A percentile compares a stretch with the other conserved stretches of the same genome.
Conservation (phyloP, 768 basidiomycete genomes). For the Trametes villosa region DNA sequence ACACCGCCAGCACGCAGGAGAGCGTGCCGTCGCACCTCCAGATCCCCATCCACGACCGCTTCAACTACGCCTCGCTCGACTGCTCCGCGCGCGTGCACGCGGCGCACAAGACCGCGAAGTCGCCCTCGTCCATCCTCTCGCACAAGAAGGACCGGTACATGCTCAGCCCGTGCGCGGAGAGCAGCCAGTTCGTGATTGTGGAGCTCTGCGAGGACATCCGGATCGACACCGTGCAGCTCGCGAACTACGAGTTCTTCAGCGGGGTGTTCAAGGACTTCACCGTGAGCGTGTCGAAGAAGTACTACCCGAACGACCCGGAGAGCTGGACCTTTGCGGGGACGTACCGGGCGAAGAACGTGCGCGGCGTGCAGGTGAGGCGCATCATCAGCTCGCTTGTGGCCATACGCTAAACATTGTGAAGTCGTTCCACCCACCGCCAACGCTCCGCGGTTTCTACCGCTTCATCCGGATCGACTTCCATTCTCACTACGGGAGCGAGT, state of each 20-base stretch:
- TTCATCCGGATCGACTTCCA: slow-evolving; percentile 94
- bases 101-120: slow-evolving; percentile 81
- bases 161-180: slow-evolving; percentile 85
- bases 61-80: slow-evolving; percentile 93
- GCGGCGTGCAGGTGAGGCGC: slow-evolving; percentile 82
- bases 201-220: slow-evolving; percentile 98
- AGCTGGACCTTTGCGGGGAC: slow-evolving; percentile 73
- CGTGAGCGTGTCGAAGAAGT: slow-evolving; percentile 68
- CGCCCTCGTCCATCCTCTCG: slow-evolving; percentile 80
- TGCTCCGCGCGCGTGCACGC: slow-evolving; percentile 93
- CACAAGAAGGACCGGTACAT: slow-evolving; percentile 94
- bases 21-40: slow-evolving; percentile 62
- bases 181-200: slow-evolving; percentile 80
- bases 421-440: slow-evolving; percentile 79
- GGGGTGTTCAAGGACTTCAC: slow-evolving; percentile 93
- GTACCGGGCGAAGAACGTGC: slow-evolving; percentile 84
- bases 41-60: slow-evolving; percentile 81
- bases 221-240: slow-evolving; percentile 94
- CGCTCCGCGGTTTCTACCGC: slow-evolving; percentile 84
- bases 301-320: slow-evolving; percentile 38
- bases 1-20: slow-evolving; percentile 29
- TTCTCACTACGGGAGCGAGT: slow-evolving; percentile 92
- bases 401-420: slow-evolving; percentile 30
- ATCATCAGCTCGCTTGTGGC: not conserved
- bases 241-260: slow-evolving; percentile 98